Evolutionary conservation across 306 rosid genomes (phyloP).

Genomic region (Luffa aegyptiaca): DNA sequence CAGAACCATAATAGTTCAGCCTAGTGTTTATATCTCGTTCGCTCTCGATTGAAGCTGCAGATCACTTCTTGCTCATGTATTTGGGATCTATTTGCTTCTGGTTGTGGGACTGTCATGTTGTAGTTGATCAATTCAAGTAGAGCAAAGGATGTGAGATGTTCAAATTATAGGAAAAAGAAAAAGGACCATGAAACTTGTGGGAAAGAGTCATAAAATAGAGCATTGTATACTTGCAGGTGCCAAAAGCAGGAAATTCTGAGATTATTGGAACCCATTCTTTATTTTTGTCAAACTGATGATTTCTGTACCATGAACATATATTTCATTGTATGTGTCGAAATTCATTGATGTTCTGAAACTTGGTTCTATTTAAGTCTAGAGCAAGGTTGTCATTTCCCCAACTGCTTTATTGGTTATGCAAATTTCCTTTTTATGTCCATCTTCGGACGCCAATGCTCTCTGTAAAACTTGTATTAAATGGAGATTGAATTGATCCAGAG

Average conservation of each 20-base stretch:
- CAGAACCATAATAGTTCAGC: background rate
- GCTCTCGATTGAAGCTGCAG: background rate
- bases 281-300: slow-evolving; percentile 20
- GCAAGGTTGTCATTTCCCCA: background rate
- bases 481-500: no score
- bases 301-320: slow-evolving; percentile 25
- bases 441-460: background rate
- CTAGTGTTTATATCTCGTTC: background rate
- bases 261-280: slow-evolving; percentile 35
- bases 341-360: slow-evolving; percentile 19
- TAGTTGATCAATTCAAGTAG: background rate
- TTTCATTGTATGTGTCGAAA: slow-evolving; percentile 19
- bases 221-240: slow-evolving; percentile 19
- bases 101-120: background rate
- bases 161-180: background rate
- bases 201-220: background rate
- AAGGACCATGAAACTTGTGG: background rate
- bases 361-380: background rate
- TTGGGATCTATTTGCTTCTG: background rate
- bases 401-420: background rate
- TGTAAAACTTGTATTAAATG: no score
- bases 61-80: background rate
- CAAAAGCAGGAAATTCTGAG: slow-evolving; percentile 20
- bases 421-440: background rate
- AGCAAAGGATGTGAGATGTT: background rate